A percentile compares a stretch with the other conserved stretches of the same genome.
Conservation (phyloP, 768 basidiomycete genomes). For the Neoboletus magnificus region DNA sequence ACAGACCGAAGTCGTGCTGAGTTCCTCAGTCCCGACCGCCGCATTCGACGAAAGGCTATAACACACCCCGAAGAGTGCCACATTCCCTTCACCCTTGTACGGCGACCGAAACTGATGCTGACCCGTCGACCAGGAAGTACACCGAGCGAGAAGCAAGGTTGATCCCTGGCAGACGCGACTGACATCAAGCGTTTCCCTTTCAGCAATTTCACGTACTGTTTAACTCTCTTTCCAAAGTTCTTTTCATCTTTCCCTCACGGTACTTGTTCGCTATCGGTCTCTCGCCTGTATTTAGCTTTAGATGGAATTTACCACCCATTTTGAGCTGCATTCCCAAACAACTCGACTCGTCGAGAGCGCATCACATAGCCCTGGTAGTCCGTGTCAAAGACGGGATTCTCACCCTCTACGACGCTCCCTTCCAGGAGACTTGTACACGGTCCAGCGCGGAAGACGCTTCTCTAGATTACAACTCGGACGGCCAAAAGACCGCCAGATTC, state of each 20-base stretch:
- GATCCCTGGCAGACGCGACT: slow-evolving; percentile 56
- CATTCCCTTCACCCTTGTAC: slow-evolving; percentile 37
- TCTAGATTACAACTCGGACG: slow-evolving; percentile 77
- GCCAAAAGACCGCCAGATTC: slow-evolving; percentile 63
- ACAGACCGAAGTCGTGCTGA: slow-evolving; percentile 39
- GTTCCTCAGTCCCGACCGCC: slow-evolving; percentile 8
- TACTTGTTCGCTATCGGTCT: slow-evolving; percentile 84
- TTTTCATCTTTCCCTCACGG: slow-evolving; percentile 71
- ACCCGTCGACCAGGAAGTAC: slow-evolving; percentile 55
- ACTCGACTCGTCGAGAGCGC: slow-evolving; percentile 77
- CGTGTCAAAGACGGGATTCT: slow-evolving; percentile 63
- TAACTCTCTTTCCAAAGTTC: slow-evolving; percentile 79
- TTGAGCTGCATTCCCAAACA: slow-evolving; percentile 85
- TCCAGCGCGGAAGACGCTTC: slow-evolving; percentile 69
- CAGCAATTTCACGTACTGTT: slow-evolving; percentile 80
- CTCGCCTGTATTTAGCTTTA: slow-evolving; percentile 81
- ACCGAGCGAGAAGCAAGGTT: slow-evolving; percentile 50
- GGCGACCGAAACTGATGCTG: slow-evolving; percentile 63
- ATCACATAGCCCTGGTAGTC: slow-evolving; percentile 63
- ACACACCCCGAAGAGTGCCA: slow-evolving; percentile 12
- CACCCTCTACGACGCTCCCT: slow-evolving; percentile 78
- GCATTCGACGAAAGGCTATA: slow-evolving; percentile 10
- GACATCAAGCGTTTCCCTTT: slow-evolving; percentile 76
- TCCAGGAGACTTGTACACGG: slow-evolving; percentile 78
- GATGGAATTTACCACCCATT: slow-evolving; percentile 80